phyloP scores from a whole-genome alignment of 345 rosid genomes.

The Heritiera littoralis region DNA sequence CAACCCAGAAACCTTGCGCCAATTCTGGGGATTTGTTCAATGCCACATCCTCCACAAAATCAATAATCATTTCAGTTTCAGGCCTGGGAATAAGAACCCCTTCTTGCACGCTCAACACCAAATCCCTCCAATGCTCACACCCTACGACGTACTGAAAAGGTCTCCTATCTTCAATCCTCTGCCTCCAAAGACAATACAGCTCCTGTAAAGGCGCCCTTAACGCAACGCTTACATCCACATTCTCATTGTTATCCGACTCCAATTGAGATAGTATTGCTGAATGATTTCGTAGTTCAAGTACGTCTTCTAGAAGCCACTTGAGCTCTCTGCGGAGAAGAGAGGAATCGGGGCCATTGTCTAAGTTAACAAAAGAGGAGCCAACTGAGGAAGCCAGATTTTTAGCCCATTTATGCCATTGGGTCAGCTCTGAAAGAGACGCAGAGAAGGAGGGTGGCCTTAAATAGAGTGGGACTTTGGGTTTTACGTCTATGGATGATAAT shows the following conservation, averaged over 20 bases:
- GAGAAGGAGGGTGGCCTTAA: conserved; percentile 48
- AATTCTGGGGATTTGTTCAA: conserved; percentile 28
- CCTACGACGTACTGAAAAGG: conserved; percentile 92
- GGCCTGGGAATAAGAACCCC: conserved; percentile 95
- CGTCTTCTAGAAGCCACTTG: conserved; percentile 79
- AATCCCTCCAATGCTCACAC: conserved; percentile 91
- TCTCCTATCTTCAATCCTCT: conserved; percentile 79
- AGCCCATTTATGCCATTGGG: conserved; percentile 83
- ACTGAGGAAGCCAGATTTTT: conserved; percentile 56
- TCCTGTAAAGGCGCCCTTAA: conserved; percentile 54
- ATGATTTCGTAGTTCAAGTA: conserved; percentile 39
- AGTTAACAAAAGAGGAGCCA: conserved; percentile 46
- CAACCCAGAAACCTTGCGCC: conserved; percentile 72
- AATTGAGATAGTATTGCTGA: conserved; percentile 26
- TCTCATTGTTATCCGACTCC: conserved; percentile 23
- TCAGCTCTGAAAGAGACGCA: conserved; percentile 50
- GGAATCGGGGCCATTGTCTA: conserved; percentile 68
- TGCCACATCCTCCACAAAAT: conserved; percentile 55
- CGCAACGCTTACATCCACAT: conserved; percentile 22
- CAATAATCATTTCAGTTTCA: conserved; percentile 78
- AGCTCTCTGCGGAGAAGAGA: conserved; percentile 65
- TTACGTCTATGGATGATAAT: conserved; percentile 9
- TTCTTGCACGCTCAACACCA: conserved; percentile 82
- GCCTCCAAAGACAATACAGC: conserved; percentile 67
- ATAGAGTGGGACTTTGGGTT: conserved; percentile 57